These are phyloP conservation scores for Bryum argenteum DNA, from an alignment of 225 moss, liverwort and hornwort species.

Conservation along the genomic window DNA sequence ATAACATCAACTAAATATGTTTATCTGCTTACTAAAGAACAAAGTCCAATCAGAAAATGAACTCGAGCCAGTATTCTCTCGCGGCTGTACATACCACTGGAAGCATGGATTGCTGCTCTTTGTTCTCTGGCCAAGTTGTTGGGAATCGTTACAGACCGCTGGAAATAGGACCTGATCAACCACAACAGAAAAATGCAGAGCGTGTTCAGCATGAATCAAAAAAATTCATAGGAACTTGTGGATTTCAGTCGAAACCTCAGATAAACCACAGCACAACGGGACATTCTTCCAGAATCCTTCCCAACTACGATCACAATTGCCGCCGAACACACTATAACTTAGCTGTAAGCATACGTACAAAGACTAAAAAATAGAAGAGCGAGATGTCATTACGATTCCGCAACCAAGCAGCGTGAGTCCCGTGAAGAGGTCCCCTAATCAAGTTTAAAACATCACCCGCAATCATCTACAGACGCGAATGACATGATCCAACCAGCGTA, in stretches of 20 bases:
- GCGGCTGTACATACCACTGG: slow-evolving; percentile 40
- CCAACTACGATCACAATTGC: background rate
- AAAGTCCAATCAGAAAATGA: background rate
- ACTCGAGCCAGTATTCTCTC: slow-evolving; percentile 9
- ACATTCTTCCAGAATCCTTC: background rate
- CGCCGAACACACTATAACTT: background rate
- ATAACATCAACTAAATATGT: background rate
- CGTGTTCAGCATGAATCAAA: background rate
- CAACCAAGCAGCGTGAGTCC: background rate
- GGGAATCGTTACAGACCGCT: slow-evolving; percentile 37
- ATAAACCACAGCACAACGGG: background rate
- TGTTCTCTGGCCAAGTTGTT: slow-evolving; percentile 39
- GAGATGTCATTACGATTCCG: too few relatives aligned
- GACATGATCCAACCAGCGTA: slow-evolving; percentile 1
- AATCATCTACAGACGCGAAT: background rate
- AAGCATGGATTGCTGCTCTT: slow-evolving; percentile 47
- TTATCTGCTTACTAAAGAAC: too few relatives aligned
- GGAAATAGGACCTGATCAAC: slow-evolving; percentile 40
- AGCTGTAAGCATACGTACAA: too few relatives aligned
- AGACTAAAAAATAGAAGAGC: too few relatives aligned
- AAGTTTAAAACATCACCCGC: background rate
- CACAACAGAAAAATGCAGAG: background rate
- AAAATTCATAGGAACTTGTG: background rate
- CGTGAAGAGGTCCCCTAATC: background rate
- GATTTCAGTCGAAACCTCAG: background rate